A percentile compares a stretch with the other conserved stretches of the same genome.
Conservation (phyloP, 768 basidiomycete genomes). For the Dentipellis fragilis region DNA sequence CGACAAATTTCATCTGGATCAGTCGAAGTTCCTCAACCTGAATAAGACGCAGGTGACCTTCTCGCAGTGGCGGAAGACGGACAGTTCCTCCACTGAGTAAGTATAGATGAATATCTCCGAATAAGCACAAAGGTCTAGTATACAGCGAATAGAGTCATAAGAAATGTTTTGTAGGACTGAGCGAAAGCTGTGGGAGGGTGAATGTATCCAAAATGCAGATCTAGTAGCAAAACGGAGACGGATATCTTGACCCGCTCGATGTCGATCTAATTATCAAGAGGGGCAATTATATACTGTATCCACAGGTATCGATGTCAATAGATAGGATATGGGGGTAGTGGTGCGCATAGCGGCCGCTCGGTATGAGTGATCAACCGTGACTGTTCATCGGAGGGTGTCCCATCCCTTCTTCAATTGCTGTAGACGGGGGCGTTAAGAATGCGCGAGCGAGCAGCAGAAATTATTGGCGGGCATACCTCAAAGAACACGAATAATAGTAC, state of each 20-base stretch:
- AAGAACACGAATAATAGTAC: slow-evolving; percentile 79
- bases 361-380: too few relatives aligned
- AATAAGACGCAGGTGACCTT: too few relatives aligned
- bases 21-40: too few relatives aligned
- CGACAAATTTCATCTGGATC: too few relatives aligned
- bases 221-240: too few relatives aligned
- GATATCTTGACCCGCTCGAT: too few relatives aligned
- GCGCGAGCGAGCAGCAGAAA: neutral
- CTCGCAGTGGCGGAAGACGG: too few relatives aligned
- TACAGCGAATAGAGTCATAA: neutral
- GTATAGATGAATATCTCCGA: too few relatives aligned
- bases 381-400: slow-evolving; percentile 19
- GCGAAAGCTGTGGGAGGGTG: neutral
- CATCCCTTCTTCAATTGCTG: slow-evolving; percentile 69
- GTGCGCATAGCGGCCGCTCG: too few relatives aligned
- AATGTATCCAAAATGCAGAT: too few relatives aligned
- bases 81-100: too few relatives aligned
- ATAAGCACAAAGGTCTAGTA: neutral
- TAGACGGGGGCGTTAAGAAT: neutral
- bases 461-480: slow-evolving; percentile 40
- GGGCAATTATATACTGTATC: neutral
- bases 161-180: neutral
- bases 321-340: too few relatives aligned
- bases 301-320: neutral
- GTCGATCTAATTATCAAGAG: neutral